A percentile compares a stretch with the other conserved stretches of the same genome.
phyloP scores from a whole-genome alignment of 2,329 filamentous ascomycete genomes.

The Ceratocystis lukuohia region DNA sequence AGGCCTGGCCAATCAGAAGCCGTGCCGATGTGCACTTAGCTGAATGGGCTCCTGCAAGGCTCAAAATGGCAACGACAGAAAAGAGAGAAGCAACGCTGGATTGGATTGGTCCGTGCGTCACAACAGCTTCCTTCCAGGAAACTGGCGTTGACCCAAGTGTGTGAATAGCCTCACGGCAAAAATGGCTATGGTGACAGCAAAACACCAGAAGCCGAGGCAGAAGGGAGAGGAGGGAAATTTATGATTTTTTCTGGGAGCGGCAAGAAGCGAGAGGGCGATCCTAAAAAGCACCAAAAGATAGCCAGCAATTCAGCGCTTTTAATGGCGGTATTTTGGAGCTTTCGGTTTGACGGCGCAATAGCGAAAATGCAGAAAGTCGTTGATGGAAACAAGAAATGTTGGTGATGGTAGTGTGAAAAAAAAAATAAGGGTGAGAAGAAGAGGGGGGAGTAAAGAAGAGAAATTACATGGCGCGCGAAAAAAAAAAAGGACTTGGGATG shows the following conservation, averaged over 20 bases:
- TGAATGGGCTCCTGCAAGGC: conserved; percentile 17
- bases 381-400: not conserved
- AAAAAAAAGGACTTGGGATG: conserved; percentile 16
- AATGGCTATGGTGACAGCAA: not conserved
- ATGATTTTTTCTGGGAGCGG: not conserved
- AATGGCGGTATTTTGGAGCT: conserved; percentile 4
- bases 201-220: not conserved
- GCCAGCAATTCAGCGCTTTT: conserved; percentile 14
- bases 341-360: conserved; percentile 10
- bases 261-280: not conserved
- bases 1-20: conserved; percentile 14
- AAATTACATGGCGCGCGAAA: not conserved
- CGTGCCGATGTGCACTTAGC: conserved; percentile 9
- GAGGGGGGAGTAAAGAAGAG: conserved; percentile 11
- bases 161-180: conserved; percentile 15
- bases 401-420: conserved; percentile 10
- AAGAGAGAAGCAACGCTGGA: conserved; percentile 14
- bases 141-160: conserved; percentile 9
- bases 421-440: conserved; percentile 11
- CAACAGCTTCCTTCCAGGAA: conserved; percentile 19
- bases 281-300: not conserved
- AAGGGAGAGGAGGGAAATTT: not conserved
- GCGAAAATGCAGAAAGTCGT: conserved; percentile 13
- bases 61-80: conserved; percentile 19
- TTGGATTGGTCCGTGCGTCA: conserved; percentile 17